Evolutionary conservation across 2,329 filamentous ascomycete species (phyloP), one percentile per base, ranked within the genome.

Genomic region (Colletotrichum sansevieriae): DNA sequence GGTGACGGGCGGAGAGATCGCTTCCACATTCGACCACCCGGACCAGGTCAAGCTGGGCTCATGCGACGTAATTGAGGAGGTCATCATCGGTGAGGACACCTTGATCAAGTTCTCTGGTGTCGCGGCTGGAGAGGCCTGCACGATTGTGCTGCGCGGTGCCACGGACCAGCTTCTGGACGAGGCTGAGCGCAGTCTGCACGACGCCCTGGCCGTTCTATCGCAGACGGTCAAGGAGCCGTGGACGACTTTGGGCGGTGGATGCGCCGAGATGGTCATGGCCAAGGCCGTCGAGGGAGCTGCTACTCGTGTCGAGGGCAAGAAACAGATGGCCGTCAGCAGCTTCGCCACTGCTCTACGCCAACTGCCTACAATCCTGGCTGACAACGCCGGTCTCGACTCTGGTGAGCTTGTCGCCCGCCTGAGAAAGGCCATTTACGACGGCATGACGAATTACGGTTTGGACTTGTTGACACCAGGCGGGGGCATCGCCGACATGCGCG

Each of bases 251-350:
- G 96, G 96, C 61, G 96, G 96, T 77, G 96, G 96, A 33, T 98
- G 94, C 77, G 95, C 95, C 4, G 96, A 99, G 88, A 98, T 98
- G 95, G 84, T 97, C 74, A 99, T 99, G 96, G 93, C 95, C 72
- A 97, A 98, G 86, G 96, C 96, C 8, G 96, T 99, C 22, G 95
- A 98, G 78, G 92, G 92, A 70, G 94, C 94, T 5, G 95, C 95
- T 22, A 95, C 97, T 71, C 95, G 97, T 75, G 92, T 97, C 8
- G 94, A 96, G 74, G 96, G 96, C 79, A 99, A 99, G 90, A 95
- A 96, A 82, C 95, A 97, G 74, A 87, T 98, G 76, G 96, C 96
- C 2, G 95, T 98, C 20, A 91, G 95, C 71, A 89, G 93, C 4
- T 99, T 98, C 78, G 93, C 95, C 25, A 87, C 91, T 66, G 96